Conservation (phyloP, 176 grass and related monocot genomes). For the Olyra latifolia region DNA sequence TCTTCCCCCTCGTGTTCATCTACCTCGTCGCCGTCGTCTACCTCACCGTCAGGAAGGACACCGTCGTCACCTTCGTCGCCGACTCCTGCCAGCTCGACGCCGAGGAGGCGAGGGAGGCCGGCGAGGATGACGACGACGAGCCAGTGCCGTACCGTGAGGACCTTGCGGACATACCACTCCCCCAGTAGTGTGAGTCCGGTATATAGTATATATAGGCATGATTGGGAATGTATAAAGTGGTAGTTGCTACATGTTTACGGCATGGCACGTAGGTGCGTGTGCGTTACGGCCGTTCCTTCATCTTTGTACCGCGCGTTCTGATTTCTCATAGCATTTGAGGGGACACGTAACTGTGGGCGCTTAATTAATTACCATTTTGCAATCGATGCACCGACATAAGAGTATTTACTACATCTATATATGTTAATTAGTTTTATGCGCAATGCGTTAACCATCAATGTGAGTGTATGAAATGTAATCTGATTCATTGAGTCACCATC, state of each 20-base stretch:
- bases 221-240: not conserved
- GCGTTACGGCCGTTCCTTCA: not conserved
- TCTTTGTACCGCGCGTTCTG: not conserved
- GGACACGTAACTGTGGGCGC: not conserved
- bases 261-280: too few relatives aligned
- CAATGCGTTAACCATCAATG: not conserved
- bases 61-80: slow-evolving; percentile 48
- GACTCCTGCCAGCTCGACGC: slow-evolving; percentile 38
- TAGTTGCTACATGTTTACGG: not conserved
- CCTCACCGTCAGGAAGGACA: slow-evolving; percentile 68
- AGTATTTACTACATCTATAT: too few relatives aligned
- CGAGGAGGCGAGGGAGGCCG: slow-evolving; percentile 43
- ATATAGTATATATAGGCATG: too few relatives aligned
- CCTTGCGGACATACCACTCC: slow-evolving; percentile 67
- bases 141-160: slow-evolving; percentile 63
- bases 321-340: not conserved
- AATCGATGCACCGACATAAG: not conserved
- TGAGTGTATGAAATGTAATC: not conserved
- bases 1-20: slow-evolving; percentile 64
- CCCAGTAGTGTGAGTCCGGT: slow-evolving; percentile 41
- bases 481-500: not conserved
- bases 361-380: not conserved
- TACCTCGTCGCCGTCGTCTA: slow-evolving; percentile 59
- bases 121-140: not conserved
- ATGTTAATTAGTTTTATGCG: too few relatives aligned